Evolutionary conservation across 1,284 basidiomycete species (phyloP), one percentile per base, ranked within the genome.

Genomic region (Ceratobasidium sp.): DNA sequence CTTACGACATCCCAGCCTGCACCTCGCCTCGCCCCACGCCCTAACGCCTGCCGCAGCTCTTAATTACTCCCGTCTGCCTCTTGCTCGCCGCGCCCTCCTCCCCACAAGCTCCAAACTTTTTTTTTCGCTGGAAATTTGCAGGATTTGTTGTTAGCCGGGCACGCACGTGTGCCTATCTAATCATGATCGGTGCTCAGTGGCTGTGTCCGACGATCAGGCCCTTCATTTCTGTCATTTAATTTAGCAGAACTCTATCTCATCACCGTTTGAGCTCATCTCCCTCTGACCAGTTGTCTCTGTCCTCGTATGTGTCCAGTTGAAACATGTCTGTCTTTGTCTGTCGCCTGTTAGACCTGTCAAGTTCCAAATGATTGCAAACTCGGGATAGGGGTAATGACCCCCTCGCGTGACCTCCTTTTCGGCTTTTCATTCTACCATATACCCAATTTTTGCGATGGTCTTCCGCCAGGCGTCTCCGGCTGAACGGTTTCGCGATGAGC

Each of bases 21-120:
- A 63, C 31, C 62, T 63, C 62, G 62, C 62, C 62, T 63, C 62
- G 31, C 45, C 45, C 45, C 62, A 63, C 62, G 62, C 62, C n/a
- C n/a, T n/a, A n/a, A n/a, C n/a, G n/a, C n/a, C n/a, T n/a, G n/a
- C n/a, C n/a, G n/a, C n/a, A n/a, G n/a, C n/a, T n/a, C n/a, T n/a
- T n/a, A n/a, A n/a, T n/a, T n/a, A n/a, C n/a, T n/a, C n/a, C n/a
- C n/a, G n/a, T n/a, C 29, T 41, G 6, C 36, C 36, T 41, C 36
- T 11, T 41, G 6, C 6, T 11, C 36, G 11, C 36, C 36, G 36
- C 11, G 11, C 11, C 11, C 24, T 29, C 62, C 62, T 63, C 24
- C 27, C 22, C 53, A 24, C 31, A 24, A n/a, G 53, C 53, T 27
- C 53, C 53, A n/a, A 57, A 33, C 29, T 6, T 54, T 8, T 33